These are phyloP conservation scores for Fraxinus quadrangulata DNA, from an alignment of 257 asterid genomes.

Conservation along the genomic window DNA sequence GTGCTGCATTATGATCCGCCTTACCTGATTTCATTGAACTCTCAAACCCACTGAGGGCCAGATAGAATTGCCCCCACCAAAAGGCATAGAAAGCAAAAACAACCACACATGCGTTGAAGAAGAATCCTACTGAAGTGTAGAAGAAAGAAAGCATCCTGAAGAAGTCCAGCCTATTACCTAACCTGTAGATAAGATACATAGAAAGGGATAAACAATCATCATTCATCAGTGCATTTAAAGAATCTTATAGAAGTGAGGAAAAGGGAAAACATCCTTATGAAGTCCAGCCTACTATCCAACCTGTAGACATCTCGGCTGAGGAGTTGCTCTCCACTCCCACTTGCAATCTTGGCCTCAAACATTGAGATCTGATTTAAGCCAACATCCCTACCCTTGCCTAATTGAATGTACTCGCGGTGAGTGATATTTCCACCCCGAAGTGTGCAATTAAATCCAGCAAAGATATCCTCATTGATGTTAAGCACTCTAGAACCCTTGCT, in stretches of 20 bases:
- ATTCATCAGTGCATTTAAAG: slow-evolving; percentile 84
- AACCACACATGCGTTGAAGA: slow-evolving; percentile 19
- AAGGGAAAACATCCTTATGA: slow-evolving; percentile 94
- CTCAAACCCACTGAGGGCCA: slow-evolving; percentile 94
- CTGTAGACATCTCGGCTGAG: slow-evolving; percentile 94
- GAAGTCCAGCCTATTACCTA: neutral
- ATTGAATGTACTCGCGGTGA: slow-evolving; percentile 97
- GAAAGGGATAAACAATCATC: slow-evolving; percentile 35
- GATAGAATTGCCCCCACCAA: slow-evolving; percentile 93
- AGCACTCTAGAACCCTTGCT: slow-evolving; percentile 98
- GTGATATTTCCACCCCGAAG: slow-evolving; percentile 94
- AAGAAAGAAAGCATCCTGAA: neutral
- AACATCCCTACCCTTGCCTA: slow-evolving; percentile 99
- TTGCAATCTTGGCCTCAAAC: slow-evolving; percentile 98
- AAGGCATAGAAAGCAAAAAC: slow-evolving; percentile 89
- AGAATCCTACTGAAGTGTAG: neutral
- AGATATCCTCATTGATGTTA: slow-evolving; percentile 94
- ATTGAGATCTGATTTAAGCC: slow-evolving; percentile 91
- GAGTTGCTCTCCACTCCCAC: slow-evolving; percentile 97
- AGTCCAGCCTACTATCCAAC: slow-evolving; percentile 91
- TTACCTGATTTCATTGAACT: slow-evolving; percentile 46
- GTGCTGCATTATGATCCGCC: slow-evolving; percentile 71
- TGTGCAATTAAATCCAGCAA: slow-evolving; percentile 98
- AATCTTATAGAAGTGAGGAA: slow-evolving; percentile 89
- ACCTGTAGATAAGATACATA: neutral